Percentiles rank a stretch among this genome's conserved stretches.
phyloP scores from a whole-genome alignment of 371 early-diverging fungal species.

The Mucor racemosus region DNA sequence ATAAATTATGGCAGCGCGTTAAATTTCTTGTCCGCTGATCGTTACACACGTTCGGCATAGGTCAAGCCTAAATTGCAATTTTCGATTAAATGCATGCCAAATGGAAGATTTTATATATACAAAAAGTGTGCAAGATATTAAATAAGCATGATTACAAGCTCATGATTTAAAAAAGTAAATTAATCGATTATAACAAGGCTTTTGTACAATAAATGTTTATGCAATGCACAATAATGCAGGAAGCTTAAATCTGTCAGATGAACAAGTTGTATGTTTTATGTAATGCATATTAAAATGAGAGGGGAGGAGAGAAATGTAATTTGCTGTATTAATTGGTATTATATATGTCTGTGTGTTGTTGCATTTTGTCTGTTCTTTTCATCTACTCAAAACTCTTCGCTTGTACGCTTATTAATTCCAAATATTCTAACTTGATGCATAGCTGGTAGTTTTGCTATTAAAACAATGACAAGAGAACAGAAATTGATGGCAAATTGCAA shows the following conservation, averaged over 20 bases:
- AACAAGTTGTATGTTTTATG: neutral
- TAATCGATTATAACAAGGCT: neutral
- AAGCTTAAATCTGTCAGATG: neutral
- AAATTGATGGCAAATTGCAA: slow-evolving; percentile 88
- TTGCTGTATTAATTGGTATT: neutral
- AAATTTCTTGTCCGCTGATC: no score
- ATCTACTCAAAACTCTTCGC: neutral
- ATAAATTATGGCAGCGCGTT: no score
- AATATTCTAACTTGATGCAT: slow-evolving; percentile 96
- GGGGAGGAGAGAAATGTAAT: neutral
- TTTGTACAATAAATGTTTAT: neutral
- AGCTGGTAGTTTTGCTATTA: slow-evolving; percentile 92
- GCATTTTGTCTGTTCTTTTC: no score
- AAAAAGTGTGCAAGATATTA: neutral
- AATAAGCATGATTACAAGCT: no score
- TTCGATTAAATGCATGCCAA: neutral
- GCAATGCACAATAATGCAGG: no score
- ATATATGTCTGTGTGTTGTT: neutral
- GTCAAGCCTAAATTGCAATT: neutral
- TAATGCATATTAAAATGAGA: neutral
- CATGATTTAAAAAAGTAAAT: no score
- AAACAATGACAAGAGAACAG: slow-evolving; percentile 75
- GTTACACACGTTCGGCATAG: neutral
- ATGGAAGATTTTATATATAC: neutral
- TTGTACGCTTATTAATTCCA: slow-evolving; percentile 81